phyloP scores from a whole-genome alignment of 257 asterid species.

The Euphrasia confusa region DNA sequence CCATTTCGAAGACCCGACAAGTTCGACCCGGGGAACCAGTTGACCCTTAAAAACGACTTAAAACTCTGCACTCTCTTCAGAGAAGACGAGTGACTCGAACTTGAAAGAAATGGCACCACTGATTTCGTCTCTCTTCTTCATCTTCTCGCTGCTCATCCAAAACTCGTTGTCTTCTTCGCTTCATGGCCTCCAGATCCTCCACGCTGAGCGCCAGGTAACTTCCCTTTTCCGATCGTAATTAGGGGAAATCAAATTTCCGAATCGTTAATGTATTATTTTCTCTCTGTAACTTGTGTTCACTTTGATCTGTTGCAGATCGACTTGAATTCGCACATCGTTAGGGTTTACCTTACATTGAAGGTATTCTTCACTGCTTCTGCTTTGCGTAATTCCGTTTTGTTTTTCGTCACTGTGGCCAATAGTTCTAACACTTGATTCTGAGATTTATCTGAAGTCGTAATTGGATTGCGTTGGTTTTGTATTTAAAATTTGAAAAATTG shows the following conservation, averaged over 20 bases:
- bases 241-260: not conserved
- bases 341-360: slow-evolving; percentile 81
- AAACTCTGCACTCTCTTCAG: slow-evolving; percentile 15
- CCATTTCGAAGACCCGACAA: too few relatives aligned
- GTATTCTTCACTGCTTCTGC: slow-evolving; percentile 30
- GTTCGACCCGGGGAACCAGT: too few relatives aligned
- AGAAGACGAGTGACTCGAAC: slow-evolving; percentile 1
- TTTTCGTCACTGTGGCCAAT: not conserved
- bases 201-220: slow-evolving; percentile 81
- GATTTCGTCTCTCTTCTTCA: slow-evolving; percentile 31
- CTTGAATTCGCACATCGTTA: slow-evolving; percentile 86
- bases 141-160: slow-evolving; percentile 27
- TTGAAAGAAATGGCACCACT: slow-evolving; percentile 43
- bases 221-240: slow-evolving; percentile 10
- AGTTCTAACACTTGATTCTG: too few relatives aligned
- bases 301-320: slow-evolving; percentile 65
- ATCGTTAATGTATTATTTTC: not conserved
- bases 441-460: not conserved
- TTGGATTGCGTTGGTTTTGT: not conserved
- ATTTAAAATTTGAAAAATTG: not conserved
- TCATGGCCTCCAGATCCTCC: slow-evolving; percentile 66
- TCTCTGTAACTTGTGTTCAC: slow-evolving; percentile 8
- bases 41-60: not conserved
- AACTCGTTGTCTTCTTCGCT: slow-evolving; percentile 32
- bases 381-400: not conserved